Evolutionary conservation across 2,329 filamentous ascomycete genomes (phyloP).

Genomic region (Leptographium radiaticola): DNA sequence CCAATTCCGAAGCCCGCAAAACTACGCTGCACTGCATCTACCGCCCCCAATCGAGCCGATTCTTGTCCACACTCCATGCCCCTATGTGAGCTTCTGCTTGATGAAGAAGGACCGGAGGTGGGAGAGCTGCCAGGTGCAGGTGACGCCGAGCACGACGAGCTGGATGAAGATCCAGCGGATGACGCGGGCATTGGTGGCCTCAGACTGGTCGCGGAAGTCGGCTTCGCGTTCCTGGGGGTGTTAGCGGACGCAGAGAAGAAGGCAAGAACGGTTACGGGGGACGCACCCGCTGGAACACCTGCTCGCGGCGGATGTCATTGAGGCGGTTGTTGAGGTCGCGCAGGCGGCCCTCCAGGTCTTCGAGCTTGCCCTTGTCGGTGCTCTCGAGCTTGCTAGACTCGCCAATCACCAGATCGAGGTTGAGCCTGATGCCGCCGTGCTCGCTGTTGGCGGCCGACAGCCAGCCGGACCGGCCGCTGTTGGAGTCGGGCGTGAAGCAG

Average conservation of each 20-base stretch:
- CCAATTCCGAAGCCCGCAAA: too few species aligned
- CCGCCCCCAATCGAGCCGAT: too few species aligned
- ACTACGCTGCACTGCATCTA: too few species aligned
- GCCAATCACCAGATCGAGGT: constrained; percentile 83
- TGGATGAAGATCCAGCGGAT: constrained; percentile 92
- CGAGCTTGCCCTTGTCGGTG: constrained; percentile 83
- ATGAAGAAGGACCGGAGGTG: constrained; percentile 97
- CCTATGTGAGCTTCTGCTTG: constrained; percentile 96
- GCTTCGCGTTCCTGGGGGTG: constrained; percentile 73
- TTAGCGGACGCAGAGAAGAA: neutral
- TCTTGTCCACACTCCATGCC: neutral
- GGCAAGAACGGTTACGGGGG: neutral
- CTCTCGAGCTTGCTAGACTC: constrained; percentile 90
- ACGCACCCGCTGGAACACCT: constrained; percentile 85
- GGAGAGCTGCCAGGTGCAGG: constrained; percentile 93
- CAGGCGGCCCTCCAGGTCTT: constrained; percentile 77
- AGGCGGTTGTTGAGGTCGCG: constrained; percentile 79
- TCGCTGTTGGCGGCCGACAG: constrained; percentile 39
- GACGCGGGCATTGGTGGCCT: constrained; percentile 81
- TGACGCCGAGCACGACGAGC: constrained; percentile 67
- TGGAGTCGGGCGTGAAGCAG: constrained; percentile 80
- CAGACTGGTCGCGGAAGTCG: constrained; percentile 95
- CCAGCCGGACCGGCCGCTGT: constrained; percentile 57
- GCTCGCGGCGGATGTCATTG: constrained; percentile 81
- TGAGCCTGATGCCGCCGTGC: constrained; percentile 69